Conservation (phyloP, 2,329 filamentous ascomycete species). For the Pestalotiopsis sp. region DNA sequence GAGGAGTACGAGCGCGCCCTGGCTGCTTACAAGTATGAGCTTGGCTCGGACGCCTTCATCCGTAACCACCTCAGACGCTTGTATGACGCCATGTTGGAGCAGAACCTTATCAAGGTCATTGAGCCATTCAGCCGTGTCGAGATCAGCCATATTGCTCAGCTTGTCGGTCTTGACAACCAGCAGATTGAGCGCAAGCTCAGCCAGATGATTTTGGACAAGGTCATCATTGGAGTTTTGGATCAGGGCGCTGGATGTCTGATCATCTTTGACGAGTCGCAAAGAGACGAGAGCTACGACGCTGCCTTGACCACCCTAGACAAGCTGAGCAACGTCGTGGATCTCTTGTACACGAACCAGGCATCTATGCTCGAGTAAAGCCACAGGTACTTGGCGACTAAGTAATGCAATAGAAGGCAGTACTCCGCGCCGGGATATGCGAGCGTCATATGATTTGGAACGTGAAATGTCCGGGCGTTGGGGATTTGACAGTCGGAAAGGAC, state of each 20-base stretch:
- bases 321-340: slow-evolving; percentile 94
- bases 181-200: slow-evolving; percentile 98
- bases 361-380: slow-evolving; percentile 79
- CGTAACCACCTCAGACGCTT: slow-evolving; percentile 93
- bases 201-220: slow-evolving; percentile 99
- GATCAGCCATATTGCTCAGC: slow-evolving; percentile 94
- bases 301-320: slow-evolving; percentile 95
- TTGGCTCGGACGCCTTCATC: slow-evolving; percentile 94
- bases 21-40: slow-evolving; percentile 87
- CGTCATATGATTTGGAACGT: not conserved
- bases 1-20: slow-evolving; percentile 97
- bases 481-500: not conserved
- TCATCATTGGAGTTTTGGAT: slow-evolving; percentile 95
- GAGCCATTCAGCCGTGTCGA: slow-evolving; percentile 98
- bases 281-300: slow-evolving; percentile 92
- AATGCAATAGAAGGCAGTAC: slow-evolving; percentile 11
- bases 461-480: not conserved
- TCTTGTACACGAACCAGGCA: slow-evolving; percentile 96
- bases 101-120: slow-evolving; percentile 99
- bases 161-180: slow-evolving; percentile 93
- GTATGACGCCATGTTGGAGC: slow-evolving; percentile 98
- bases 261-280: slow-evolving; percentile 92
- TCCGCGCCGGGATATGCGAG: not conserved
- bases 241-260: slow-evolving; percentile 97
- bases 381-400: not conserved